These are phyloP conservation scores for Dichotomopilus funicola DNA, from an alignment of 2,329 filamentous ascomycete species.

Conservation along the genomic window DNA sequence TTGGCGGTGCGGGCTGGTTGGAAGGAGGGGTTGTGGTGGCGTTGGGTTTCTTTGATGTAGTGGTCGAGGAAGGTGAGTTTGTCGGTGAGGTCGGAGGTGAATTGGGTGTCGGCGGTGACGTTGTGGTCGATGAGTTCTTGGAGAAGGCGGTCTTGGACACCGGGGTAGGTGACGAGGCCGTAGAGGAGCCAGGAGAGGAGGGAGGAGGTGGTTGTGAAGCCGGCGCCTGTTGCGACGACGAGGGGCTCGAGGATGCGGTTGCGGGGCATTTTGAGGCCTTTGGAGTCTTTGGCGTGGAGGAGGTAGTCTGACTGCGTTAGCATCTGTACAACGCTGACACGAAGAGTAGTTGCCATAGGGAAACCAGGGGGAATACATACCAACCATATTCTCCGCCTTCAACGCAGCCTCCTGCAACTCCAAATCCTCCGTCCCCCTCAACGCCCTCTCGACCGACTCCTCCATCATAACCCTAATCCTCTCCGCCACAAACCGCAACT, in stretches of 20 bases:
- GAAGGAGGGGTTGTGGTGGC: constrained; percentile 54
- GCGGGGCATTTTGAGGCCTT: constrained; percentile 9
- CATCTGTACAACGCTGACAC: neutral
- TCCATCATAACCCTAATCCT: constrained; percentile 33
- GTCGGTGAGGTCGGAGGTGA: constrained; percentile 42
- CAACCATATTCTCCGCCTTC: constrained; percentile 24
- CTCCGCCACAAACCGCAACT: constrained; percentile 30
- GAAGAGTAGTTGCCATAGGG: neutral
- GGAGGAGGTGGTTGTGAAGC: constrained; percentile 14
- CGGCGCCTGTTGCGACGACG: constrained; percentile 14
- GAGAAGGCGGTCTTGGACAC: constrained; percentile 9
- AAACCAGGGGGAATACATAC: neutral
- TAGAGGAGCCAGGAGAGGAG: constrained; percentile 18
- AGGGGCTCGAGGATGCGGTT: neutral
- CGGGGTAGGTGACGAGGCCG: constrained; percentile 14
- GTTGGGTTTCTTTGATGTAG: constrained; percentile 55
- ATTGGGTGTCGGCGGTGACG: constrained; percentile 33
- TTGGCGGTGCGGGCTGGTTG: constrained; percentile 53
- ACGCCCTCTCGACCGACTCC: neutral
- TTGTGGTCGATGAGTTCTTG: constrained; percentile 16
- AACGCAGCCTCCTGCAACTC: constrained; percentile 23
- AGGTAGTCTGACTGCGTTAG: constrained; percentile 5
- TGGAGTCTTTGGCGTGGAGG: constrained; percentile 10
- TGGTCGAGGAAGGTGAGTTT: constrained; percentile 48
- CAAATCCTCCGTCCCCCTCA: constrained; percentile 30